Percentiles rank a stretch among this genome's conserved stretches.
phyloP scores from a whole-genome alignment of 2,329 filamentous ascomycete genomes.

The Clonostachys rhizophaga region DNA sequence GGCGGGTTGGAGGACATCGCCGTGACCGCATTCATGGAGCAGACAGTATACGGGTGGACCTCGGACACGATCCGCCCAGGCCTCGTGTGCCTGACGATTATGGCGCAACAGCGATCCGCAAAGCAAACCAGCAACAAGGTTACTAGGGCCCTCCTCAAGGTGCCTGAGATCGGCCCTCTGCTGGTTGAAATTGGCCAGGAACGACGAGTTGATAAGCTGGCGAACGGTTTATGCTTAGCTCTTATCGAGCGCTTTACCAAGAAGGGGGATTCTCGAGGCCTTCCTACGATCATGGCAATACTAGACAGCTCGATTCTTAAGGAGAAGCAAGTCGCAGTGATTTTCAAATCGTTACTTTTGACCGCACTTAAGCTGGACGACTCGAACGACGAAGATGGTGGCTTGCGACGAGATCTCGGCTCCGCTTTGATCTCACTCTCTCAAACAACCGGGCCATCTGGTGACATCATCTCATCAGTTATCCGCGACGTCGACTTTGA shows the following conservation, averaged over 20 bases:
- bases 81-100: constrained; percentile 73
- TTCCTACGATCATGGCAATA: constrained; percentile 57
- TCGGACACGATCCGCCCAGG: constrained; percentile 67
- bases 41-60: constrained; percentile 74
- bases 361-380: constrained; percentile 54
- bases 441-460: constrained; percentile 51
- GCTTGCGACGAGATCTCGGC: constrained; percentile 59
- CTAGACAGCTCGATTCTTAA: constrained; percentile 56
- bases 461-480: constrained; percentile 60
- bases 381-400: constrained; percentile 45
- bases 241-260: constrained; percentile 57
- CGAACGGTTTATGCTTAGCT: constrained; percentile 66
- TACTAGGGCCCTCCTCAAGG: constrained; percentile 62
- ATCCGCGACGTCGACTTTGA: constrained; percentile 66
- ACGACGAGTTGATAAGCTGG: constrained; percentile 65
- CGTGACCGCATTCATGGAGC: constrained; percentile 86
- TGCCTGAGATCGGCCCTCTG: constrained; percentile 53
- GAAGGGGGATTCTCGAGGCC: constrained; percentile 51
- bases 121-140: constrained; percentile 66
- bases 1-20: constrained; percentile 72
- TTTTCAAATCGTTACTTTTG: constrained; percentile 61
- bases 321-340: constrained; percentile 57
- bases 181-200: constrained; percentile 59
- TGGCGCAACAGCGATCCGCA: constrained; percentile 74
- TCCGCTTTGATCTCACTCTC: constrained; percentile 63